Evolutionary conservation across 306 rosid species (phyloP), one percentile per base, ranked within the genome.

Genomic region (Hylodesmum podocarpum): DNA sequence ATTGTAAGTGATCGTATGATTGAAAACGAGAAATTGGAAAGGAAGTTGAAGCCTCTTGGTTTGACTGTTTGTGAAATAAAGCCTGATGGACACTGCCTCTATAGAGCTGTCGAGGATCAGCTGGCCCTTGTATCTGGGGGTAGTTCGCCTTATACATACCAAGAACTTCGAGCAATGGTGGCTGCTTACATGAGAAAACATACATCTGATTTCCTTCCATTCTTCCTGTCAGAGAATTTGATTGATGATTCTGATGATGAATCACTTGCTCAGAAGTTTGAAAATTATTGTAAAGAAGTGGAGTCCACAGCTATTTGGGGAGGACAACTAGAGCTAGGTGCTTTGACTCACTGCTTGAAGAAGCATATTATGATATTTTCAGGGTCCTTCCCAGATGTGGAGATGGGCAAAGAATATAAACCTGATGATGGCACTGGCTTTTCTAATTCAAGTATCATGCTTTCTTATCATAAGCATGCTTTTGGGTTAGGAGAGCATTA

Each of bases 261-360:
- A 74, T 84, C 88, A 18, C 86, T 43, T 14, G 68, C 87, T 29
- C 81, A 80, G 57, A 89, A 88, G 78, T 96, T 96, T 29, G 97
- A 96, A 82, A 77, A 76, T 59, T 89, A 92, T 85, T 96, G 98
- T 78, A 90, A 88, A 79, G 96, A 91, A 74, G 96, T 92, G 41
- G 96, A 92, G 73, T 84, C 93, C 25, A 91, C 99, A 0, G 96
- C 96, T n/a, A 80, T 84, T n/a, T 95, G 99, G 98, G 99, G 98
- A 24, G 99, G 98, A 62, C 98, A 96, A 67, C 84, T 96, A 31
- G 99, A 96, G 93, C 96, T 93, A 7, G 96, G 92, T 22, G 98
- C 99, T 65, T 84, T 96, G 75, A 89, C 91, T 49, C 96, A 88
- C 67, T 87, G 94, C 89, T 89, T 96, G 33, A 84, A 78, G 85